Percentiles rank a stretch among this genome's conserved stretches.
phyloP scores from a whole-genome alignment of 306 rosid species.

The Pterocarpus santalinus region DNA sequence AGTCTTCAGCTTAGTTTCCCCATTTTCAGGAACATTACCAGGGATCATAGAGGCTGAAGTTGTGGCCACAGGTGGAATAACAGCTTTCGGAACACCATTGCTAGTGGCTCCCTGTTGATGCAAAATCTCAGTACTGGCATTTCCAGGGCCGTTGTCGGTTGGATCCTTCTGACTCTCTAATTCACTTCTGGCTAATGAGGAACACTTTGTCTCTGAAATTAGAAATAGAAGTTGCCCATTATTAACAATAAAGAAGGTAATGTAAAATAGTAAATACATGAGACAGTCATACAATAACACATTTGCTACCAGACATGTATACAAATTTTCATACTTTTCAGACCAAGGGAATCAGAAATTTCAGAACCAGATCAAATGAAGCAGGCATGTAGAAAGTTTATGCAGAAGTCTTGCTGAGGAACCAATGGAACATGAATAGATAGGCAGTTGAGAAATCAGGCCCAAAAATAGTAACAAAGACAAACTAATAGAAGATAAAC shows the following conservation, averaged over 20 bases:
- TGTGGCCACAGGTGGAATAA: constrained; percentile 53
- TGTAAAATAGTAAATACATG: neutral
- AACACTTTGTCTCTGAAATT: constrained; percentile 82
- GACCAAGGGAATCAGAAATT: no score
- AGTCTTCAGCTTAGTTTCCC: constrained; percentile 57
- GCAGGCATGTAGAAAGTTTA: neutral
- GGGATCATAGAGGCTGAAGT: constrained; percentile 53
- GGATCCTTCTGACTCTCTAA: constrained; percentile 62
- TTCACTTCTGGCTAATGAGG: constrained; percentile 77
- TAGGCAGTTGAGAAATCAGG: neutral
- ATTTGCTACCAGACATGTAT: neutral
- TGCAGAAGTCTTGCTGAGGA: constrained; percentile 11
- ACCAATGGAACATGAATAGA: neutral
- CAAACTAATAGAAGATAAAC: constrained; percentile 2
- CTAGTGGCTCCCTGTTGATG: constrained; percentile 50
- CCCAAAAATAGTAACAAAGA: constrained; percentile 10
- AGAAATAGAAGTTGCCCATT: constrained; percentile 40
- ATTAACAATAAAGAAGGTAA: constrained; percentile 23
- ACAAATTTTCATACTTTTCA: no score
- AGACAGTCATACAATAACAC: neutral
- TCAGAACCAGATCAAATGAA: no score
- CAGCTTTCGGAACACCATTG: constrained; percentile 65
- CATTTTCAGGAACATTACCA: constrained; percentile 61
- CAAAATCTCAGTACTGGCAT: constrained; percentile 54
- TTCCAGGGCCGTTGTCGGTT: constrained; percentile 58